These are phyloP conservation scores for Evernia prunastri DNA, from an alignment of 495 filamentous ascomycete genomes.

Conservation along the genomic window DNA sequence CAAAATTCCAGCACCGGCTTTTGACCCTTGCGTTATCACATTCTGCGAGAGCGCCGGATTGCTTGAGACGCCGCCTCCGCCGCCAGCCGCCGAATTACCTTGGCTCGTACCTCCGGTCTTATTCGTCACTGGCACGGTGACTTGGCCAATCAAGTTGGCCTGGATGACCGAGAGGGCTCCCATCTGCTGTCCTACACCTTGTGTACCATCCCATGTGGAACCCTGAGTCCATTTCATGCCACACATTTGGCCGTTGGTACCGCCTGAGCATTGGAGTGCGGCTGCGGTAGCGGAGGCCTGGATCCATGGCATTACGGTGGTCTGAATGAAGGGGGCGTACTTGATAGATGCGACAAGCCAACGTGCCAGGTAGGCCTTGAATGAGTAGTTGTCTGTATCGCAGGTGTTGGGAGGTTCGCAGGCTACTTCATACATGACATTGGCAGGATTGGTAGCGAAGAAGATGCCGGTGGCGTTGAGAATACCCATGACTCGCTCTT, in stretches of 20 bases:
- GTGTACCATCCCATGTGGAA: slow-evolving; percentile 46
- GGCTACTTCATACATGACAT: slow-evolving; percentile 61
- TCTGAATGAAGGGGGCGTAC: slow-evolving; percentile 60
- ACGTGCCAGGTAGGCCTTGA: slow-evolving; percentile 80
- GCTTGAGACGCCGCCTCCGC: slow-evolving; percentile 33
- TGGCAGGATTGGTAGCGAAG: slow-evolving; percentile 47
- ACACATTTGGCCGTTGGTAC: slow-evolving; percentile 47
- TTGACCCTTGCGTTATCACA: slow-evolving; percentile 45
- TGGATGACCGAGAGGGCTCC: slow-evolving; percentile 62
- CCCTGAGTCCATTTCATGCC: slow-evolving; percentile 57
- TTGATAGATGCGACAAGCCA: slow-evolving; percentile 71
- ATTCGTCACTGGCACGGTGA: slow-evolving; percentile 52
- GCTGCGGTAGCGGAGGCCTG: slow-evolving; percentile 61
- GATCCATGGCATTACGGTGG: slow-evolving; percentile 59
- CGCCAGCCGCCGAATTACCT: slow-evolving; percentile 66
- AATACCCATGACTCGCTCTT: slow-evolving; percentile 50
- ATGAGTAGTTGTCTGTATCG: slow-evolving; percentile 71
- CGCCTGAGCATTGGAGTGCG: slow-evolving; percentile 61
- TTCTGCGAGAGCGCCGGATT: slow-evolving; percentile 22
- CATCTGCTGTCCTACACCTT: slow-evolving; percentile 68
- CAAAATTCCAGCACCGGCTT: slow-evolving; percentile 54
- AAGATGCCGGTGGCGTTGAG: slow-evolving; percentile 50
- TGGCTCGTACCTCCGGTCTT: slow-evolving; percentile 67
- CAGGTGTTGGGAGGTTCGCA: slow-evolving; percentile 54
- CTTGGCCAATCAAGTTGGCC: slow-evolving; percentile 48